A percentile compares a stretch with the other conserved stretches of the same genome.
Conservation (phyloP, 1,284 basidiomycete species). For the Trichosporon sp. region DNA sequence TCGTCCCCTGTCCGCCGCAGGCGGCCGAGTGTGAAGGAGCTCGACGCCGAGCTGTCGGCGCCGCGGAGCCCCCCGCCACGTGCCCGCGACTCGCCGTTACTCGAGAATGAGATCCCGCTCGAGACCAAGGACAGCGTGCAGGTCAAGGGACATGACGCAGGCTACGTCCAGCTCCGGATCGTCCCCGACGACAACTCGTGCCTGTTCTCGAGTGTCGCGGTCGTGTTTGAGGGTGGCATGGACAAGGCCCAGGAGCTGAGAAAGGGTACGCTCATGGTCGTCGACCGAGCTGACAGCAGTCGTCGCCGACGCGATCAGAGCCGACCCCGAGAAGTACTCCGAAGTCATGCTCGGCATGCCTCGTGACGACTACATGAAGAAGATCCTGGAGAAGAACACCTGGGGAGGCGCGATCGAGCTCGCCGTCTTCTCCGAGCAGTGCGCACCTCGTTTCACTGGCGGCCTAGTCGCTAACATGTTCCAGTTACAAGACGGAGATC, state of each 20-base stretch:
- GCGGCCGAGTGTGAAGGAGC: slow-evolving; percentile 35
- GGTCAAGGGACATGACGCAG: slow-evolving; percentile 52
- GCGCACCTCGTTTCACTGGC: slow-evolving; percentile 12
- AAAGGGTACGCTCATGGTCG: slow-evolving; percentile 28
- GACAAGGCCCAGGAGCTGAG: slow-evolving; percentile 51
- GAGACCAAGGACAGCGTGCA: slow-evolving; percentile 29
- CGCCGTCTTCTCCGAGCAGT: slow-evolving; percentile 68
- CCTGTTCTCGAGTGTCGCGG: slow-evolving; percentile 76
- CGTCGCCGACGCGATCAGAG: slow-evolving; percentile 71
- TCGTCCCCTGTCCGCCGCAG: slow-evolving; percentile 21
- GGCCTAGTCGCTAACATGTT: background rate
- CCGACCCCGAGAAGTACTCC: slow-evolving; percentile 65
- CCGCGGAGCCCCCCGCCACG: slow-evolving; percentile 25
- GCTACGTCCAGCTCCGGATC: slow-evolving; percentile 54
- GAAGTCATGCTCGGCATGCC: slow-evolving; percentile 81
- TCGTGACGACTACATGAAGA: slow-evolving; percentile 68
- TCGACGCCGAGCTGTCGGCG: slow-evolving; percentile 33
- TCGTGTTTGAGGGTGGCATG: slow-evolving; percentile 77
- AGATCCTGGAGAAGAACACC: slow-evolving; percentile 69
- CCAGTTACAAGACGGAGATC: slow-evolving; percentile 71
- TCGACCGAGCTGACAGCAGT: slow-evolving; percentile 53
- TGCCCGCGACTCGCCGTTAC: slow-evolving; percentile 10
- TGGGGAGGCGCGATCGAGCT: slow-evolving; percentile 96
- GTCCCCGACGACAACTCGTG: slow-evolving; percentile 93
- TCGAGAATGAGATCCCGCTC: slow-evolving; percentile 20